Evolutionary conservation across 257 asterid species (phyloP), one percentile per base, ranked within the genome.

Genomic region (Nicotiana sylvestris): DNA sequence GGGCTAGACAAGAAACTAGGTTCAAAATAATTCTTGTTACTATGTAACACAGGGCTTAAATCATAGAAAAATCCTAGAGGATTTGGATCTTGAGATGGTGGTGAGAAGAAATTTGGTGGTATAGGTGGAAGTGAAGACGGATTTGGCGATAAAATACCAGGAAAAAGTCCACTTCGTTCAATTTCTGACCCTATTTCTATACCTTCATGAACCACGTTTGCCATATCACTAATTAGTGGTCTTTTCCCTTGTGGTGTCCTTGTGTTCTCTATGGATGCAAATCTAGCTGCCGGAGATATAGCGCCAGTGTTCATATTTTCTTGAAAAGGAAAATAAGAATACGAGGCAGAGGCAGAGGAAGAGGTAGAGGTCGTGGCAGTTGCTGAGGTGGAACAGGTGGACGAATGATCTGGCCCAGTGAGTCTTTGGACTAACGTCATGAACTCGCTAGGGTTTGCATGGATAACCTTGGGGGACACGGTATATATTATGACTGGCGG

Each of bases 391-490:
- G 90, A 30, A 49, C 60, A 67, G 0, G 86, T 5, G 80, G 93
- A 55, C 0, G 88, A 9, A 81, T 91, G 62, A 83, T 78, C 89
- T 0, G 93, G 88, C 16, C 99, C 98, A 57, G 99, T 96, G 84
- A 96, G 85, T 3, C 98, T 96, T 77, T 94, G 98, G 10, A 96
- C 99, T 17, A 96, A 77, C 39, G 97, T 88, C 99, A 93, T 96
- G 95, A 96, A 96, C 89, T 96, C 99, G n/a, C 88, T 93, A 83
- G 99, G 98, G 91, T 94, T 90, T 86, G 98, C 95, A 86, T 96
- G 97, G 84, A 96, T 94, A 53, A 94, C 89, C 83, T 93, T 96
- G 6, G 99, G 99, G 15, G 99, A 94, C 68, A 96, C 97, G 0
- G 98, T 92, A 93, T 96, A 96, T 53, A 96, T 96, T 18, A 96